Evolutionary conservation across 805 yeast genomes (phyloP), one percentile per base, ranked within the genome.

Genomic region (Cyberlindnera mycetangii): DNA sequence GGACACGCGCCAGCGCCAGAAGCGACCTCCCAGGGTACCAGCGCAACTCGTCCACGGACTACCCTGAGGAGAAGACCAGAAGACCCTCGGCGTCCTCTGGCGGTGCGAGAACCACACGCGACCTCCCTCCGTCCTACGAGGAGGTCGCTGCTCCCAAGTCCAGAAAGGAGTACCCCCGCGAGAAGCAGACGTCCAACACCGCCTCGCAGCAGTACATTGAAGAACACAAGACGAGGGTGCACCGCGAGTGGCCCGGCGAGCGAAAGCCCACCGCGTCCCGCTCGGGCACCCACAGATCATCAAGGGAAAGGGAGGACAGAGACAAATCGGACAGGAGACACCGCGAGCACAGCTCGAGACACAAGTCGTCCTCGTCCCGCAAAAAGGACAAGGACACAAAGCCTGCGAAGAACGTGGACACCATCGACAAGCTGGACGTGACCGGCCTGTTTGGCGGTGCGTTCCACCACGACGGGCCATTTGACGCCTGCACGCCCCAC

Each of bases 381-480:
- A 40, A 39, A 24, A 72, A 34, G 20, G 73, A 61, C 56, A 67
- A 51, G 64, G 73, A 46, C 71, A 68, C 59, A 69, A 69, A 58
- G 72, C 64, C 78, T 53, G 76, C 89, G 12, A 81, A 82, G 55
- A 86, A 89, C 54, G 82, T 90, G 44, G 99, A 92, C 60, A 88
- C 95, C 4, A 93, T 93, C 55, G 99, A 93, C 69, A 87, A 87
- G 66, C 74, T 93, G 58, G 99, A 93, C 65, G 99, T 92, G 37
- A 90, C 97, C 11, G 97, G 96, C 1, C 75, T 90, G 50, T 90
- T 87, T 62, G 97, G 97, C 20, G 88, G 89, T 15, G 88, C 95
- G 2, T 93, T 93, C 75, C 99, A 93, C 66, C 98, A 93, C 65
- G 99, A 93, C 68, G 99, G 99, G 11, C 99, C 99, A 14, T 93